Evolutionary conservation across 495 filamentous ascomycete species (phyloP).

Genomic region (Lophium mytilinum): DNA sequence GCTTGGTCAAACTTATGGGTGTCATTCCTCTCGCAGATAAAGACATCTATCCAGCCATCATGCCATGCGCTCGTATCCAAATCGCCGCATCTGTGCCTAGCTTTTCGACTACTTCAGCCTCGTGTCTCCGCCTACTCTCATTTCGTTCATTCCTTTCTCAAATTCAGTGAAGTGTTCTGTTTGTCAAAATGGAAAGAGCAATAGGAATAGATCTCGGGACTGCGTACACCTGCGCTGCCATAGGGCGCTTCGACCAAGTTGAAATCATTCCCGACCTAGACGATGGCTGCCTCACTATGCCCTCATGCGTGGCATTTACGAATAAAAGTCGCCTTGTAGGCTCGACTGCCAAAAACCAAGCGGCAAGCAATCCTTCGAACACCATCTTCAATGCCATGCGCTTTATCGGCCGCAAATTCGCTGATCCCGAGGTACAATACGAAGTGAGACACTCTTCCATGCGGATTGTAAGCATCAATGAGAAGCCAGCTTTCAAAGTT

Average conservation of each 20-base stretch:
- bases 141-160: too few relatives aligned
- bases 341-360: constrained; percentile 99
- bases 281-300: constrained; percentile 90
- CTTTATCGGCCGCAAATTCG: constrained; percentile 89
- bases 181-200: constrained; percentile 38
- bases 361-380: constrained; percentile 77
- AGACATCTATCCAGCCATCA: too few relatives aligned
- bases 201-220: constrained; percentile 99
- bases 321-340: constrained; percentile 95
- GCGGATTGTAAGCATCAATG: constrained; percentile 79
- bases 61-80: too few relatives aligned
- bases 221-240: constrained; percentile 97
- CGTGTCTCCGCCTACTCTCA: too few relatives aligned
- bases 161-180: too few relatives aligned
- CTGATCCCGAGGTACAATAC: constrained; percentile 83
- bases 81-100: too few relatives aligned
- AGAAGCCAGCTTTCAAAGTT: constrained; percentile 81
- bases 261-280: constrained; percentile 44
- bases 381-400: constrained; percentile 84
- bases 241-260: constrained; percentile 98
- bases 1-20: too few relatives aligned
- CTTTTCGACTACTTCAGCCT: too few relatives aligned
- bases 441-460: constrained; percentile 99
- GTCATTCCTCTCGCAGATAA: too few relatives aligned
- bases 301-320: constrained; percentile 97